Evolutionary conservation across 768 basidiomycete genomes (phyloP), one percentile per base, ranked within the genome.

Genomic region (Boletus subparvulus): DNA sequence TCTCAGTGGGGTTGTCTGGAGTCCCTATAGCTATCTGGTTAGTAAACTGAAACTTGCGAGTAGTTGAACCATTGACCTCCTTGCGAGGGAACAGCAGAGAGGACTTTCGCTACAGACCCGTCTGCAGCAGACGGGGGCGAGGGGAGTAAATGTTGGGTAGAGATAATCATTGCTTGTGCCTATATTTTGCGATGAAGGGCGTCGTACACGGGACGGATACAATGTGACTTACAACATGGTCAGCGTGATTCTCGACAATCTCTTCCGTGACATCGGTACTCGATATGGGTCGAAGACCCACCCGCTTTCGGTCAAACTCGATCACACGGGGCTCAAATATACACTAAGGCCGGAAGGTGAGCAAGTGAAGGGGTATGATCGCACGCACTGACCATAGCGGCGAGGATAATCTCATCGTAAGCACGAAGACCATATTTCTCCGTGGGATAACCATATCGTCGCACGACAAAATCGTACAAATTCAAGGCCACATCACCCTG

Each of bases 351-450:
- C 30, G 4, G 14, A n/a, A 39, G 37, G 44, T 55, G 52, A 59
- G 50, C 41, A 41, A 1, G 1, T 33, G 35, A 52, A 50, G 12
- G 21, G 5, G 30, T 8, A 21, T 44, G 37, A n/a, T 53, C 21
- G 12, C 26, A 36, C 30, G 42, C 24, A 73, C 80, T 61, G 64
- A 94, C 97, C 87, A 96, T 92, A 3, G 96, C 92, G 1, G 95
- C 94, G 33, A 98, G 77, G 56, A 97, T 95, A 50, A 91, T 87
- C 72, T 99, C 97, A 68, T 98, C 96, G 67, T 97, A 98, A 3
- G 92, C 88, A 28, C 94, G 85, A 43, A 97, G 75, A 28, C 85
- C 88, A 69, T 94, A 98, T 68, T 97, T 97, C 69, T 90, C 83
- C 0, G 94, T 88, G 14, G 85, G 75, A 51, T 83, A 80, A 37